These are phyloP conservation scores for Aureobasidium leucospermi DNA, from an alignment of 2,329 filamentous ascomycete species.

Conservation along the genomic window DNA sequence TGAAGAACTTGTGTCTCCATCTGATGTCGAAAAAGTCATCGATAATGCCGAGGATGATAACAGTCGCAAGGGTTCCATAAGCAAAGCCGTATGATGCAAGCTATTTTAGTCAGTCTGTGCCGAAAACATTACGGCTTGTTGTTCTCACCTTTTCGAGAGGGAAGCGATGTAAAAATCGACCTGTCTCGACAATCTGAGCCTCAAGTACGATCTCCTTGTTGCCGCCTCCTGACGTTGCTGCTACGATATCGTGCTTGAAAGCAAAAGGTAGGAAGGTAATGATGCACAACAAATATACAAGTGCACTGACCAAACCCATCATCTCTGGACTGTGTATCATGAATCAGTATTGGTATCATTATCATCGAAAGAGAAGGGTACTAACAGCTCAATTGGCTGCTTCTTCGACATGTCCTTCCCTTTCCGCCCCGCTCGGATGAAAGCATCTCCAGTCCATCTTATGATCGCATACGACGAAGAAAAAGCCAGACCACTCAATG, in stretches of 20 bases:
- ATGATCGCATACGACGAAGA: constrained; percentile 76
- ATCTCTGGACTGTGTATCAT: constrained; percentile 63
- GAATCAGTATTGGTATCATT: constrained; percentile 8
- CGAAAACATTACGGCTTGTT: background rate
- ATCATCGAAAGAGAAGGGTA: constrained; percentile 10
- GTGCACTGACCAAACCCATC: constrained; percentile 89
- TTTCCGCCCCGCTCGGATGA: constrained; percentile 81
- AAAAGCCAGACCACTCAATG: constrained; percentile 80
- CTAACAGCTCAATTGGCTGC: constrained; percentile 66
- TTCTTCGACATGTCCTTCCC: constrained; percentile 82
- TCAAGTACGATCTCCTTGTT: constrained; percentile 80
- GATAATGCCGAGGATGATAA: constrained; percentile 83
- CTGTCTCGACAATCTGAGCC: constrained; percentile 66
- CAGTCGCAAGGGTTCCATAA: constrained; percentile 83
- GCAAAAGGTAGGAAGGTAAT: constrained; percentile 94
- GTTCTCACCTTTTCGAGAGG: constrained; percentile 77
- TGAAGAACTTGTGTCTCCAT: constrained; percentile 98
- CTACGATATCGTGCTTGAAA: constrained; percentile 97
- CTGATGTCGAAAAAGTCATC: constrained; percentile 97
- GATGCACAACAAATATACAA: constrained; percentile 82
- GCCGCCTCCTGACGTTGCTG: constrained; percentile 85
- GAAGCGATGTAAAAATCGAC: constrained; percentile 81
- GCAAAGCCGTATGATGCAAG: constrained; percentile 92
- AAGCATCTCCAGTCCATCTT: constrained; percentile 84
- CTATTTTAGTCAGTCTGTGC: constrained; percentile 36